Conservation (phyloP, 1,139 yeast species). For the Taiozyma sp. region DNA sequence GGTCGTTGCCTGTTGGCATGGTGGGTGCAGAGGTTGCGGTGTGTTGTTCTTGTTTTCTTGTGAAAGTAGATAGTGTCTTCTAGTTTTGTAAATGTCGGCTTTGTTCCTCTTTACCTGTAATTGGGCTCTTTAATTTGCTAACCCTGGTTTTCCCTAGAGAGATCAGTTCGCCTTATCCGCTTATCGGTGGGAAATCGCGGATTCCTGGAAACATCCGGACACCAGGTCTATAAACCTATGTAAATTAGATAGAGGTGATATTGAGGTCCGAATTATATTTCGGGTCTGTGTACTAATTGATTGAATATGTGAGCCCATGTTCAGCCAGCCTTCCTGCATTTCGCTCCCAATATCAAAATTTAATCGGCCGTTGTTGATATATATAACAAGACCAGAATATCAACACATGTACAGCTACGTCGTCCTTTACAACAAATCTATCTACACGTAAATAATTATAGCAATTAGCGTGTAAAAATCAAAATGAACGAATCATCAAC, state of each 20-base stretch:
- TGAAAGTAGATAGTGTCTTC: neutral
- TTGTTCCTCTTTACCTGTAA: neutral
- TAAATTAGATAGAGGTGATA: no score
- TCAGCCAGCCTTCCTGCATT: no score
- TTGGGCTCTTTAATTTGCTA: neutral
- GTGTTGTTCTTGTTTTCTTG: neutral
- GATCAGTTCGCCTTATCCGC: neutral
- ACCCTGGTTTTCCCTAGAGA: neutral
- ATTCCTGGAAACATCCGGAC: neutral
- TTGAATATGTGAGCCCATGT: no score
- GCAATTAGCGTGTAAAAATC: neutral
- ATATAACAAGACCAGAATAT: no score
- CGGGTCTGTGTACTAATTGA: no score
- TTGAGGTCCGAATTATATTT: no score
- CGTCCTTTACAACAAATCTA: neutral
- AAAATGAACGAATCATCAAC: neutral
- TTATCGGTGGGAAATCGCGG: neutral
- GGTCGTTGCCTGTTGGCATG: conserved; percentile 27
- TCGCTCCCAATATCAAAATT: no score
- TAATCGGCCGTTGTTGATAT: no score
- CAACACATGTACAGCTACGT: no score
- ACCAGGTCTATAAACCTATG: neutral
- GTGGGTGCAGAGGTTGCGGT: neutral
- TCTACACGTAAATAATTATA: neutral
- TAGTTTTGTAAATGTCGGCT: neutral